Conservation (phyloP, 164 flowering plant genomes). For the Kalanchoe fedtschenkoi region DNA sequence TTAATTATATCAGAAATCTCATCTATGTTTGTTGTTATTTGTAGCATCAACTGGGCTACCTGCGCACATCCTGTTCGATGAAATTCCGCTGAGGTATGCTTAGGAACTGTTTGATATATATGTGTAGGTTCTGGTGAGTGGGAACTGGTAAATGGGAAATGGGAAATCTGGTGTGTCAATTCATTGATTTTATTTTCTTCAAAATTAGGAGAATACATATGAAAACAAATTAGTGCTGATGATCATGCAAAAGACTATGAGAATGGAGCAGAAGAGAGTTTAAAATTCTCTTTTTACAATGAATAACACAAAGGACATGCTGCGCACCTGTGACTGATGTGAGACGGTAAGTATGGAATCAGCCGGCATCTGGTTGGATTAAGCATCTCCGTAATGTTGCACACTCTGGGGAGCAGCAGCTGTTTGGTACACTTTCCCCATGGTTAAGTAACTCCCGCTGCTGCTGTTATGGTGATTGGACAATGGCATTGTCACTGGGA, state of each 20-base stretch:
- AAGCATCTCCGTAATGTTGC: neutral
- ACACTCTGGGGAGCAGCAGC: neutral
- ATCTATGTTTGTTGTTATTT: neutral
- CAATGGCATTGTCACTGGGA: slow-evolving; percentile 20
- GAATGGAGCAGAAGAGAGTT: neutral
- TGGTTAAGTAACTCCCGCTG: slow-evolving; percentile 10
- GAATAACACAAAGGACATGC: slow-evolving; percentile 1
- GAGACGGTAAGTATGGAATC: no score
- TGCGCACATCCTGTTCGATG: no score
- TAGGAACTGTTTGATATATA: neutral
- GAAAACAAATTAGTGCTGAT: neutral
- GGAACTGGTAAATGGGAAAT: no score
- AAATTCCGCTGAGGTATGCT: no score
- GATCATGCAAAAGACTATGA: neutral
- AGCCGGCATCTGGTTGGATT: neutral
- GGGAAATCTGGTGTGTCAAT: neutral
- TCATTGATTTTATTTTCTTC: neutral
- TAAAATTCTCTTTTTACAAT: neutral
- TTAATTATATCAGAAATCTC: neutral
- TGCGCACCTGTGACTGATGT: neutral
- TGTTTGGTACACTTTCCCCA: slow-evolving; percentile 13
- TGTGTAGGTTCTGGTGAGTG: no score
- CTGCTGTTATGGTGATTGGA: neutral
- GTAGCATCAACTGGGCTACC: neutral
- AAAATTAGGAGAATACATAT: neutral